A percentile compares a stretch with the other conserved stretches of the same genome.
Conservation (phyloP, 2,329 filamentous ascomycete genomes). For the Epicoccum nigrum region DNA sequence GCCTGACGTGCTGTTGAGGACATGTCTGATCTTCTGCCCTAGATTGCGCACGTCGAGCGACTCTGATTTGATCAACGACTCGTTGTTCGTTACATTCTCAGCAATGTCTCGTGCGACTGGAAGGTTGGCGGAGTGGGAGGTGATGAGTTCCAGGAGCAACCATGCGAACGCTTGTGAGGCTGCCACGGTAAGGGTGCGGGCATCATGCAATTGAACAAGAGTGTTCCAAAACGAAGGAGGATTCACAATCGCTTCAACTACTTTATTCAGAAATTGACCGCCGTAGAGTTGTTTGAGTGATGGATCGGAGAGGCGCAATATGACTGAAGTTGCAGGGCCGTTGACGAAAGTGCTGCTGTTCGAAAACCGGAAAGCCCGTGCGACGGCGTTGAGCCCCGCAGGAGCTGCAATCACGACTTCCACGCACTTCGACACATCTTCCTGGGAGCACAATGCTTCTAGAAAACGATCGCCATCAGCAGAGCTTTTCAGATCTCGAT, state of each 20-base stretch:
- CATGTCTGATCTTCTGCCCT: conserved; percentile 60
- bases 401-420: conserved; percentile 39
- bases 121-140: conserved; percentile 35
- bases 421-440: conserved; percentile 50
- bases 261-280: conserved; percentile 56
- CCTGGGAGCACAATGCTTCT: conserved; percentile 55
- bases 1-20: conserved; percentile 56
- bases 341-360: conserved; percentile 55
- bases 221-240: conserved; percentile 63
- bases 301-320: conserved; percentile 49
- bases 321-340: conserved; percentile 34
- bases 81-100: conserved; percentile 25
- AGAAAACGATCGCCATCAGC: conserved; percentile 55
- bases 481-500: conserved; percentile 46
- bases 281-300: conserved; percentile 56
- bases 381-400: conserved; percentile 43
- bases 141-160: conserved; percentile 57
- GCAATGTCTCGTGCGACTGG: conserved; percentile 37
- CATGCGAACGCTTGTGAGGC: conserved; percentile 45
- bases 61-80: conserved; percentile 36
- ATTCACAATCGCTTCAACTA: conserved; percentile 56
- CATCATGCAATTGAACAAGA: conserved; percentile 45
- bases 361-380: conserved; percentile 53
- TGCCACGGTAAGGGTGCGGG: conserved; percentile 28
- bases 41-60: conserved; percentile 61